Percentiles rank a stretch among this genome's conserved stretches.
Conservation (phyloP, 345 rosid species). For the sweet orange (Citrus sinensis) region DNA sequence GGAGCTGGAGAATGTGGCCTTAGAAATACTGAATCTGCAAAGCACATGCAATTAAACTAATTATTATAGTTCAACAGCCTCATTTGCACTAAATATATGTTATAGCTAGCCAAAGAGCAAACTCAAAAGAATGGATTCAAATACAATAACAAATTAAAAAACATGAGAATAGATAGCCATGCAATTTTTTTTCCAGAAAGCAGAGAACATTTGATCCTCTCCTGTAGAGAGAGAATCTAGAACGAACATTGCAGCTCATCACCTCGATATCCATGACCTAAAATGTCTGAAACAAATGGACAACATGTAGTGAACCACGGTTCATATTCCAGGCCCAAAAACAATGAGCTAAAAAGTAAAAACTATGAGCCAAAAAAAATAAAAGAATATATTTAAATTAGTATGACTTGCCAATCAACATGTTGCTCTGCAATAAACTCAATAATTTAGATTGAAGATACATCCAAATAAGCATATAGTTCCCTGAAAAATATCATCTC, state of each 20-base stretch:
- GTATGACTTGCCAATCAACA: neutral
- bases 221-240: neutral
- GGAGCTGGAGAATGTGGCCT: slow-evolving; percentile 51
- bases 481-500: neutral
- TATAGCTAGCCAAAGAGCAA: neutral
- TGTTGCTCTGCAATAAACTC: neutral
- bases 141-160: neutral
- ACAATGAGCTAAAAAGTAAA: neutral
- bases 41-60: slow-evolving; percentile 13
- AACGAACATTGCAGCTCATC: neutral
- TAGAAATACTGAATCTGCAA: slow-evolving; percentile 63
- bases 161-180: neutral
- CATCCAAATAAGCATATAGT: slow-evolving; percentile 10
- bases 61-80: slow-evolving; percentile 1
- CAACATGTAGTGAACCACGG: neutral
- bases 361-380: neutral
- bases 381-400: neutral
- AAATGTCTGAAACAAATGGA: neutral
- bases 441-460: neutral
- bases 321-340: neutral
- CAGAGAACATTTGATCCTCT: neutral
- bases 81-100: neutral
- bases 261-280: neutral
- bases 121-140: neutral
- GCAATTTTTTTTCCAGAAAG: neutral